These are phyloP conservation scores for Cutaneotrichosporon daszewskae DNA, from an alignment of 1,284 basidiomycete species.

Conservation along the genomic window DNA sequence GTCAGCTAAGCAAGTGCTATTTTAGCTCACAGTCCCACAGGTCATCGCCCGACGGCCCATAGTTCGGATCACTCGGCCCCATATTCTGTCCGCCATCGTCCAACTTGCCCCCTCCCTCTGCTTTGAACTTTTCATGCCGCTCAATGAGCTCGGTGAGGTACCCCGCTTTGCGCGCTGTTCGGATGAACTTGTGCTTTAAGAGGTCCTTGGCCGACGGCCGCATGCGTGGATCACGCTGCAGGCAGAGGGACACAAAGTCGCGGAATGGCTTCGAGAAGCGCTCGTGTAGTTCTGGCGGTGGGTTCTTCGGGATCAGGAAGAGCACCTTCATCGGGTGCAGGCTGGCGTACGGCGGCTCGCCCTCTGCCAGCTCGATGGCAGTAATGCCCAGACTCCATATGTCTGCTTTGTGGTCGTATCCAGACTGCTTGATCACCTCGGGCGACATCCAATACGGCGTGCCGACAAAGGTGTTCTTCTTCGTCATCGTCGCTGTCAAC, in stretches of 20 bases:
- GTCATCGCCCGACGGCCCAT: conserved; percentile 66
- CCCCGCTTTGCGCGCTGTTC: conserved; percentile 85
- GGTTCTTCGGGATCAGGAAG: conserved; percentile 96
- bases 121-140: conserved; percentile 82
- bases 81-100: conserved; percentile 52
- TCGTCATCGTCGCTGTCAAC: conserved; percentile 89
- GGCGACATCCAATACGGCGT: conserved; percentile 99
- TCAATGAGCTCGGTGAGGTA: conserved; percentile 95
- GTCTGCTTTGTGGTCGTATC: conserved; percentile 97
- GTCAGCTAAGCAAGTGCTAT: conserved; percentile 1
- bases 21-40: conserved; percentile 78
- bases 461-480: conserved; percentile 98
- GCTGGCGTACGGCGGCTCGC: conserved; percentile 95
- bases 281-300: conserved; percentile 77
- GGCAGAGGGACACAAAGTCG: conserved; percentile 87
- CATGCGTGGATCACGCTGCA: conserved; percentile 88
- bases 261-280: conserved; percentile 86
- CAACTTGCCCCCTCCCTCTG: conserved; percentile 70
- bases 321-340: conserved; percentile 99
- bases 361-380: conserved; percentile 93
- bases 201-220: conserved; percentile 91
- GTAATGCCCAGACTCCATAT: conserved; percentile 96
- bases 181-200: conserved; percentile 91
- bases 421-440: conserved; percentile 98
- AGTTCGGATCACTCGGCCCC: conserved; percentile 18